Evolutionary conservation across 306 rosid species (phyloP).

Genomic region (Glycine latifolia): DNA sequence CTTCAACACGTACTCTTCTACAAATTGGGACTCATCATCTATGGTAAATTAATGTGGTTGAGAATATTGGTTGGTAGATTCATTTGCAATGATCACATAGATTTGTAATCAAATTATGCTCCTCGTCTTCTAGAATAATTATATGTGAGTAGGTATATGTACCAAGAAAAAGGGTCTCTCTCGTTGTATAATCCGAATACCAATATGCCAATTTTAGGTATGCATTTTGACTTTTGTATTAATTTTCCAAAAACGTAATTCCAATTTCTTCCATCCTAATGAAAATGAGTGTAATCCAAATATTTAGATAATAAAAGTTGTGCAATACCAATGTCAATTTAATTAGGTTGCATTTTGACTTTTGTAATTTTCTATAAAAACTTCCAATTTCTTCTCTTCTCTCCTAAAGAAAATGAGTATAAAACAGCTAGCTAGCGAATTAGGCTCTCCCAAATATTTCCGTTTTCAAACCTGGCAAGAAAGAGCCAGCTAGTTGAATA

Average conservation of each 20-base stretch:
- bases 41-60: neutral
- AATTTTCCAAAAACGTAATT: no score
- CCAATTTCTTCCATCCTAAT: no score
- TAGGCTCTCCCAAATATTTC: neutral
- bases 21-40: neutral
- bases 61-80: neutral
- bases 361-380: neutral
- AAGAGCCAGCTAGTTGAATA: constrained; percentile 1
- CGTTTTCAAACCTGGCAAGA: constrained; percentile 4
- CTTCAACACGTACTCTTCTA: neutral
- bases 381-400: neutral
- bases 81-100: neutral
- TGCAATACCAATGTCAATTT: neutral
- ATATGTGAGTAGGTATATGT: neutral
- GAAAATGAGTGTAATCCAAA: neutral
- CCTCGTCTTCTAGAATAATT: neutral
- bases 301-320: neutral
- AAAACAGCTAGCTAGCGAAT: neutral
- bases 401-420: neutral
- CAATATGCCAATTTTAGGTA: no score
- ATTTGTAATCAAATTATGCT: neutral
- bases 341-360: constrained; percentile 1
- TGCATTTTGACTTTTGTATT: no score
- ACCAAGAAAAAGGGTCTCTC: neutral
- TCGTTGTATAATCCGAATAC: no score